Evolutionary conservation across 1,284 basidiomycete genomes (phyloP), one percentile per base, ranked within the genome.

Genomic region (Macrocystidia cucumis): DNA sequence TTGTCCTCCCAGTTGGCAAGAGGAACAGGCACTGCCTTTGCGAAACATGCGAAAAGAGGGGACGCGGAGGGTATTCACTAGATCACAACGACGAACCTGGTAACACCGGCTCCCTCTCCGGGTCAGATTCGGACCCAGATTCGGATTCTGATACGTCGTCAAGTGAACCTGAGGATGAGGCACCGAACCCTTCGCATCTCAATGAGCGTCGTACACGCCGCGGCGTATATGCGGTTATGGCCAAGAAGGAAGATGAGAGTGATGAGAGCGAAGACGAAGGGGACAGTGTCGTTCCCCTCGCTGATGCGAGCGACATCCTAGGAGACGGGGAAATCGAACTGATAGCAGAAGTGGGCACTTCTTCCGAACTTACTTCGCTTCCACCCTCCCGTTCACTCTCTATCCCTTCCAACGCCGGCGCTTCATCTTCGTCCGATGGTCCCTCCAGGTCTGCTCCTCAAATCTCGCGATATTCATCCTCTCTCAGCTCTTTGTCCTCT

Each of bases 11-110:
- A 87, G 91, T 95, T 55, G 91, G 91, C 35, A 72, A 72, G 52
- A 82, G 76, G 51, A 95, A 95, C 54, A 71, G 79, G 7, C 80
- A 89, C 51, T 95, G 91, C 59, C 71, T 95, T 28, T 95, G 91
- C 53, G 81, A 86, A 56, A 91, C 86, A 1, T 95, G 91, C 63
- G 90, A 93, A 62, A 72, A 70, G 58, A 74, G 65, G 25, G 75
- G 76, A 7, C 63, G 68, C 29, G 90, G 90, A 18, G 88, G 84
- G 21, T 90, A 88, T 51, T 71, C 73, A 9, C 77, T 71, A 35
- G 70, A 69, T 40, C 57, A 55, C 9, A 72, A 77, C 38, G 67
- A 72, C 29, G 72, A 70, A 21, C 47, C 49, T 9, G 61, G 55
- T 1, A 52, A 54, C 32, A 57, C 69, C 20, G 71, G 69, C 37